Conservation (phyloP, 768 basidiomycete species). For the Austroboletus eburneus region DNA sequence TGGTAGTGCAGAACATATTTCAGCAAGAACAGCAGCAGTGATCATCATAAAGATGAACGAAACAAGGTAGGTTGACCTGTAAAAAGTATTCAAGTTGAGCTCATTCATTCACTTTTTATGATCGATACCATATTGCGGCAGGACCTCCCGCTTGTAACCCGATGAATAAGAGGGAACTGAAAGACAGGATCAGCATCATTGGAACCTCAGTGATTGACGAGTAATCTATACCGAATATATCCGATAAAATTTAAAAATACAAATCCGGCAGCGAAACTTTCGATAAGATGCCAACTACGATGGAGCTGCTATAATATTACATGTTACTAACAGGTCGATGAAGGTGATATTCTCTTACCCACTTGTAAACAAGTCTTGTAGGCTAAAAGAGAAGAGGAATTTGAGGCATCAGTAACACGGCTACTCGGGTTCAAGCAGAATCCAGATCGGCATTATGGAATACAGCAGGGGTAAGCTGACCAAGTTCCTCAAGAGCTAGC, state of each 20-base stretch:
- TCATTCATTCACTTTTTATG: background rate
- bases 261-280: conserved; percentile 89
- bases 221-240: conserved; percentile 57
- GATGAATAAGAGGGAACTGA: conserved; percentile 72
- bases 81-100: conserved; percentile 7
- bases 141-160: conserved; percentile 87
- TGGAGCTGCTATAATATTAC: conserved; percentile 76
- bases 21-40: conserved; percentile 81
- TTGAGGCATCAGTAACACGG: too few species aligned
- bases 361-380: conserved; percentile 77
- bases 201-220: background rate
- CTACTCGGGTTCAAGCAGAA: too few species aligned
- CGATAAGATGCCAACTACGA: conserved; percentile 77
- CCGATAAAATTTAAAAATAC: conserved; percentile 90
- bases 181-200: background rate
- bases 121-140: conserved; percentile 69
- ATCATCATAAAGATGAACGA: conserved; percentile 86
- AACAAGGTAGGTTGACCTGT: conserved; percentile 82
- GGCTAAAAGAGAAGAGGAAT: conserved; percentile 34
- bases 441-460: too few species aligned
- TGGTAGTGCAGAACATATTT: conserved; percentile 86
- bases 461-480: too few species aligned
- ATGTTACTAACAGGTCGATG: conserved; percentile 1
- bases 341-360: conserved; percentile 38
- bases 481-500: too few species aligned